Evolutionary conservation across 345 rosid species (phyloP).

Genomic region (Brassica incana): DNA sequence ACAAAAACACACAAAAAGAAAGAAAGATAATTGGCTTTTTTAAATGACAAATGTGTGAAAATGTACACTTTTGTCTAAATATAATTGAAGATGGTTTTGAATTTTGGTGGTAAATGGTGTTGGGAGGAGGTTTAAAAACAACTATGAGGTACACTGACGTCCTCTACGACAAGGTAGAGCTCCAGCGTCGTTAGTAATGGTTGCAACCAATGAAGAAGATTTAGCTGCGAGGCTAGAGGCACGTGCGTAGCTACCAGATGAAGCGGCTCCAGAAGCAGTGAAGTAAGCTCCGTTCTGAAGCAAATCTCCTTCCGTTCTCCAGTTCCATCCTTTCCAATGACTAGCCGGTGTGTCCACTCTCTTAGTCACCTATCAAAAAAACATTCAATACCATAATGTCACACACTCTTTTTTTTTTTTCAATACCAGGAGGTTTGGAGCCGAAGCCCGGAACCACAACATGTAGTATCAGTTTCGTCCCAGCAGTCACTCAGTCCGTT

Average conservation of each 20-base stretch:
- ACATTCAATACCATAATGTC: neutral
- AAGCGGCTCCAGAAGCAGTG: constrained; percentile 84
- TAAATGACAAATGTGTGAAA: constrained; percentile 44
- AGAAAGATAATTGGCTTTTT: constrained; percentile 34
- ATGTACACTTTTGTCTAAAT: constrained; percentile 41
- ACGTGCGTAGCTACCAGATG: constrained; percentile 86
- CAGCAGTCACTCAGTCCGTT: neutral
- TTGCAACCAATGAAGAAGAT: constrained; percentile 74
- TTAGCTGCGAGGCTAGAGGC: constrained; percentile 96
- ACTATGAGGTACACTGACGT: constrained; percentile 52
- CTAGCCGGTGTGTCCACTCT: constrained; percentile 64
- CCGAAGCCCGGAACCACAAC: too few species aligned
- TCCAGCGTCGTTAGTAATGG: constrained; percentile 77
- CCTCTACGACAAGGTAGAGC: constrained; percentile 65
- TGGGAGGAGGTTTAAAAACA: neutral
- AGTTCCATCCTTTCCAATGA: constrained; percentile 84
- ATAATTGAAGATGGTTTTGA: constrained; percentile 22
- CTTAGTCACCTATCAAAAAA: constrained; percentile 70
- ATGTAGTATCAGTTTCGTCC: too few species aligned
- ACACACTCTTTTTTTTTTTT: neutral
- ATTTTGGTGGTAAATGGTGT: constrained; percentile 9
- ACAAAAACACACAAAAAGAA: constrained; percentile 24
- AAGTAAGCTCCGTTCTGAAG: constrained; percentile 86
- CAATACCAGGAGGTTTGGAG: too few species aligned
- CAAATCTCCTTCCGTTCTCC: constrained; percentile 95